Evolutionary conservation across 2,329 filamentous ascomycete species (phyloP), one percentile per base, ranked within the genome.

Genomic region (Hyphodiscus sp.): DNA sequence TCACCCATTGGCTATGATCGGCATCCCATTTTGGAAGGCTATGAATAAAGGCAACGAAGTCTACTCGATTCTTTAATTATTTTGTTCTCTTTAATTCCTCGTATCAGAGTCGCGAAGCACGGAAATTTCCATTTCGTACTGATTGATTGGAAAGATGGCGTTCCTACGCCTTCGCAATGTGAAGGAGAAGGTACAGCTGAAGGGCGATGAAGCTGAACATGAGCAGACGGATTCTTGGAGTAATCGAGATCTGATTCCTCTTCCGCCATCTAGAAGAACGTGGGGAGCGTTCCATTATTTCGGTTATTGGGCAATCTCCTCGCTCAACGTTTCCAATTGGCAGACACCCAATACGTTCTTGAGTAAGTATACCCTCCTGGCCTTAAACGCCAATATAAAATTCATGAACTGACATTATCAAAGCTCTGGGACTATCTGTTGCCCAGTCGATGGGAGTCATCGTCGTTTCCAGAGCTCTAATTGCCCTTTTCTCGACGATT

Each of bases 261-360:
- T 70, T 1, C 70, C 70, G 1, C 69, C 67, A 1, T 64, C 57
- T n/a, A 68, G 71, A 8, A 63, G 63, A 47, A 74, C 69, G n/a
- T 72, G 70, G 63, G 69, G 65, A 2, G 73, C 69, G 58, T 67
- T 71, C 53, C 70, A 73, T 53, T 75, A 68, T 61, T 76, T 73
- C 53, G 74, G 73, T 11, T 55, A 50, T 30, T 54, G 52, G 55
- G 47, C 52, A 1, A 50, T 54, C 26, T 33, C 29, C 13, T 48
- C 65, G 8, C 53, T 69, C 29, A 75, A 74, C 42, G 65, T 75
- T 41, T 60, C 71, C 8, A 75, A 73, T 47, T 76, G 74, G 74
- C 74, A 76, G 57, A 73, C 70, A 1, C 73, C 74, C n/a, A 74
- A 70, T 57, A 73, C 70, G 0, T 76, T 74, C 55, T 58, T 78